These are phyloP conservation scores for Eucalyptus coolabah DNA, from an alignment of 345 rosid species.

Conservation along the genomic window DNA sequence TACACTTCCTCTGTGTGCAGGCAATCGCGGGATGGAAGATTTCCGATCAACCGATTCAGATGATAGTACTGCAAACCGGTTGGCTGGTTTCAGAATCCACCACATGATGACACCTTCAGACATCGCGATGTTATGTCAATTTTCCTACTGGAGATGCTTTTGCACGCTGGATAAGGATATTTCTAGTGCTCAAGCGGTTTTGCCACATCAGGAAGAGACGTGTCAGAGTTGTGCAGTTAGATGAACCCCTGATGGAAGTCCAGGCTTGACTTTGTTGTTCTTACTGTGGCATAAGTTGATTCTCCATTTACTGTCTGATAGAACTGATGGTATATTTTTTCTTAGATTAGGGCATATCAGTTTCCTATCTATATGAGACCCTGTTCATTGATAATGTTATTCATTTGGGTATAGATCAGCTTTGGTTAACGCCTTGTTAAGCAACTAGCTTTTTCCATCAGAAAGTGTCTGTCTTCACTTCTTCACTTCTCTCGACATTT, in stretches of 20 bases:
- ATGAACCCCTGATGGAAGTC: not conserved
- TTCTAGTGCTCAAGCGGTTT: not conserved
- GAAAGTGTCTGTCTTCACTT: not conserved
- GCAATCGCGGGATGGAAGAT: not conserved
- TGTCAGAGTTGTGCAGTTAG: not conserved
- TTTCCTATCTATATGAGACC: not conserved
- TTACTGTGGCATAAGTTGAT: not conserved
- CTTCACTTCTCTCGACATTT: not conserved
- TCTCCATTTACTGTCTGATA: not conserved
- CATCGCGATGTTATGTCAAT: not conserved
- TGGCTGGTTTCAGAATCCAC: not conserved
- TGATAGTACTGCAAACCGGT: accelerated
- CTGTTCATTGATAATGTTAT: not conserved
- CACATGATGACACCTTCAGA: not conserved
- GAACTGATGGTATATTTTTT: not conserved
- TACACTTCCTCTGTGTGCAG: not conserved
- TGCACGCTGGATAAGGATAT: not conserved
- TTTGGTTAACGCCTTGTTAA: not conserved
- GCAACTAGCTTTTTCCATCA: not conserved
- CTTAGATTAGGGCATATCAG: accelerated
- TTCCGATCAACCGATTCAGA: accelerated
- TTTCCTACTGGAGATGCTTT: not conserved
- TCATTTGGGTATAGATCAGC: not conserved
- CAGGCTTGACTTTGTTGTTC: not conserved
- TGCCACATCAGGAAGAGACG: not conserved